phyloP scores from a whole-genome alignment of 73 alveolate genomes.

The Blepharisma stoltei region DNA sequence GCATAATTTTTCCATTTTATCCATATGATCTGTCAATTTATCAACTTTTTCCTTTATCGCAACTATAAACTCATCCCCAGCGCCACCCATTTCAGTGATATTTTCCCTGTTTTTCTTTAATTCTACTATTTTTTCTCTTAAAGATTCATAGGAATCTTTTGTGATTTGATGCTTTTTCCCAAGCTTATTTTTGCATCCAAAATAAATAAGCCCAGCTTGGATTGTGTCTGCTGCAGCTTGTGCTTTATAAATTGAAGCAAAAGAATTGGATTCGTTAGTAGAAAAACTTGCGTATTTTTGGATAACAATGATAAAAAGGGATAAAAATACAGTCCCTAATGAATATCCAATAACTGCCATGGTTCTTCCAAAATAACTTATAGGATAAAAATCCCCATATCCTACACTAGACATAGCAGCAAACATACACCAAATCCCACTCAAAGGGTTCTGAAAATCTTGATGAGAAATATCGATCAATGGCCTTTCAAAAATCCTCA shows the following conservation, averaged over 20 bases:
- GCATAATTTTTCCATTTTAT: too few species aligned
- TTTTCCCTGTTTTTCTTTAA: too few species aligned
- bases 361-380: conserved; percentile 14
- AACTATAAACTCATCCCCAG: too few species aligned
- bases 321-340: neutral
- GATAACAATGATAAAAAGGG: neutral
- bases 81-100: too few species aligned
- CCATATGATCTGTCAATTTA: too few species aligned
- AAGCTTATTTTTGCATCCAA: neutral
- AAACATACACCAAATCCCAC: conserved; percentile 2
- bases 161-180: neutral
- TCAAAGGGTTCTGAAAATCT: neutral
- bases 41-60: too few species aligned
- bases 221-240: conserved; percentile 16
- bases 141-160: too few species aligned
- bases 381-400: conserved; percentile 24
- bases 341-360: conserved; percentile 1
- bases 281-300: conserved; percentile 10
- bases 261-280: neutral
- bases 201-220: conserved; percentile 16
- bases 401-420: neutral
- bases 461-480: neutral
- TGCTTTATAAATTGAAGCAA: neutral
- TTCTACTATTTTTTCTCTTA: too few species aligned
- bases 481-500: conserved; percentile 13